These are phyloP conservation scores for Aspergillus proliferans DNA, from an alignment of 2,329 filamentous ascomycete species.

Conservation along the genomic window DNA sequence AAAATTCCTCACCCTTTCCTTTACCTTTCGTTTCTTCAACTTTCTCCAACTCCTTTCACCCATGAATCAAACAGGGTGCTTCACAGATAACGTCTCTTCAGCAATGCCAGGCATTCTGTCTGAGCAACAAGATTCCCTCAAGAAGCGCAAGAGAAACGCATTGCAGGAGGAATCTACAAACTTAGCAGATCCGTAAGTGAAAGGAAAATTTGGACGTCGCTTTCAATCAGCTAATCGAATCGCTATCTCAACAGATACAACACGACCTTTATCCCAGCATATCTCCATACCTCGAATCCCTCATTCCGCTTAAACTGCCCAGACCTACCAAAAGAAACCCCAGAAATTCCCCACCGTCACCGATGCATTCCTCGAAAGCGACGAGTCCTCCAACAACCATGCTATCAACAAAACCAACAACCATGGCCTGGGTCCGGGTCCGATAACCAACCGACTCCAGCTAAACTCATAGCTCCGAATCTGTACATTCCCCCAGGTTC, in stretches of 20 bases:
- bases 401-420: conserved; percentile 7
- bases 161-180: conserved; percentile 8
- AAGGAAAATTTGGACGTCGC: neutral
- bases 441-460: neutral
- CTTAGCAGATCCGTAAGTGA: conserved; percentile 9
- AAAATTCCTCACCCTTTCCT: neutral
- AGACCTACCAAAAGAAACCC: conserved; percentile 5
- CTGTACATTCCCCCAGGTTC: conserved; percentile 2
- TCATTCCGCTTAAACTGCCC: conserved; percentile 11
- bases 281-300: conserved; percentile 10
- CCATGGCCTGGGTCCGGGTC: neutral
- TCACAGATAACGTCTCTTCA: conserved; percentile 1
- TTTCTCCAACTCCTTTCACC: neutral
- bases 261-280: conserved; percentile 9
- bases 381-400: conserved; percentile 13
- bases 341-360: conserved; percentile 6
- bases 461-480: conserved; percentile 4
- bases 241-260: neutral
- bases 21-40: neutral
- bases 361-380: conserved; percentile 11
- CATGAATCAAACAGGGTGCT: conserved; percentile 4
- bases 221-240: neutral
- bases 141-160: conserved; percentile 22
- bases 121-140: conserved; percentile 9
- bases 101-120: conserved; percentile 8